Evolutionary conservation across 208 protist genomes (phyloP), one percentile per base, ranked within the genome.

Genomic region (Trypanosoma vivax): DNA sequence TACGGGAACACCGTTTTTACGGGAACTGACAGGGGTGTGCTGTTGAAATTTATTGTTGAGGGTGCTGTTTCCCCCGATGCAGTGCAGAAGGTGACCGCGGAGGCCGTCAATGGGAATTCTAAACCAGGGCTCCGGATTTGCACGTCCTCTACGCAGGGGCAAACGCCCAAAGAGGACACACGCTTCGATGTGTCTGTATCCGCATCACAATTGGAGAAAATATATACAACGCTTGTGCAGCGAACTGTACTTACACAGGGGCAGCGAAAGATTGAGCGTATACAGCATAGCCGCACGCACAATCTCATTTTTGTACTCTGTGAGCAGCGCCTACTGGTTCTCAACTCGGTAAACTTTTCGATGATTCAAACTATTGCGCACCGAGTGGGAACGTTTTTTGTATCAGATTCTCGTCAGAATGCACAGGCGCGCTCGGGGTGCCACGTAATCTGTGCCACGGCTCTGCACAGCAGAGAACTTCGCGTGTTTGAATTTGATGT

Each of bases 251-350:
- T 76, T 0, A 64, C 58, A 30, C 27, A 16, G 5, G 33, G 42
- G 23, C 30, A 54, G 25, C 23, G 11, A 25, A 35, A 46, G 9
- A 64, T 90, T 13, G 60, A 70, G 34, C 72, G 75, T 30, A 18
- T 90, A 1, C 79, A 90, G 53, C 79, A 87, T 54, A 83, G 83
- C 50, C 72, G 77, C 5, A 76, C 61, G n/a, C 76, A 85, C 19
- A 65, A 51, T 16, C 42, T 87, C 9, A 46, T 88, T 21, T 85
- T 90, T 65, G 83, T 79, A 16, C 60, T 82, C 9, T 80, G 69
- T 50, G 76, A 70, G 21, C 62, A 62, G 2, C 46, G 60, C 9
- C 64, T 90, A 21, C 29, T 64, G 3, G 70, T 74, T 11, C 43
- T 64, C 9, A 53, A 68, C 48, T 56, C 70, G 1, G 19, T 16